Evolutionary conservation across 2,329 filamentous ascomycete genomes (phyloP).

Genomic region (Chaetomium olivaceum): DNA sequence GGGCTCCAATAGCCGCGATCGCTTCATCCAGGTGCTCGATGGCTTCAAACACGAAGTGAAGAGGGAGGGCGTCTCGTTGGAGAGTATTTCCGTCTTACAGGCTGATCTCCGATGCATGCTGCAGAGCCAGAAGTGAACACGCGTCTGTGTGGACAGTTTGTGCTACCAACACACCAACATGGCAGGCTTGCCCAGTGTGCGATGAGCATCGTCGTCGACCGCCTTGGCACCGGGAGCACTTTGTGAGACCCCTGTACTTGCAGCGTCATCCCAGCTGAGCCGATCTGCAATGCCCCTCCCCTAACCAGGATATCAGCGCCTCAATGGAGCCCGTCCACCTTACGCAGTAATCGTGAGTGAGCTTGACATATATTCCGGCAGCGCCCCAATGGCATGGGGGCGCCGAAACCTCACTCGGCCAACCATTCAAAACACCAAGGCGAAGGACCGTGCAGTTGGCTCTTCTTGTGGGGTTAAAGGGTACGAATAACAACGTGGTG

Average conservation of each 20-base stretch:
- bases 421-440: not conserved
- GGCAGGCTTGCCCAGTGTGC: constrained; percentile 18
- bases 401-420: not conserved
- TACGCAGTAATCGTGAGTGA: constrained; percentile 8
- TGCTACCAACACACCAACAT: not conserved
- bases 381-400: not conserved
- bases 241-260: constrained; percentile 21
- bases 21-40: not conserved
- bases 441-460: not conserved
- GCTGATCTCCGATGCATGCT: not conserved
- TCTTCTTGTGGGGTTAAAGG: not conserved
- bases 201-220: constrained; percentile 12
- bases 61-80: not conserved
- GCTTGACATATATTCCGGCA: constrained; percentile 18
- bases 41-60: constrained; percentile 10
- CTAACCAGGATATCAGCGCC: constrained; percentile 11
- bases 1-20: constrained; percentile 10
- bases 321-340: constrained; percentile 6
- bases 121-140: not conserved
- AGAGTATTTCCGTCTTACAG: not conserved
- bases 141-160: not conserved
- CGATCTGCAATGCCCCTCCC: constrained; percentile 23
- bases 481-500: not conserved
- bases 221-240: constrained; percentile 16
- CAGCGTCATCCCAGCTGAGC: constrained; percentile 32